These are phyloP conservation scores for Alternaria sp. DNA, from an alignment of 2,329 filamentous ascomycete species.

Conservation along the genomic window DNA sequence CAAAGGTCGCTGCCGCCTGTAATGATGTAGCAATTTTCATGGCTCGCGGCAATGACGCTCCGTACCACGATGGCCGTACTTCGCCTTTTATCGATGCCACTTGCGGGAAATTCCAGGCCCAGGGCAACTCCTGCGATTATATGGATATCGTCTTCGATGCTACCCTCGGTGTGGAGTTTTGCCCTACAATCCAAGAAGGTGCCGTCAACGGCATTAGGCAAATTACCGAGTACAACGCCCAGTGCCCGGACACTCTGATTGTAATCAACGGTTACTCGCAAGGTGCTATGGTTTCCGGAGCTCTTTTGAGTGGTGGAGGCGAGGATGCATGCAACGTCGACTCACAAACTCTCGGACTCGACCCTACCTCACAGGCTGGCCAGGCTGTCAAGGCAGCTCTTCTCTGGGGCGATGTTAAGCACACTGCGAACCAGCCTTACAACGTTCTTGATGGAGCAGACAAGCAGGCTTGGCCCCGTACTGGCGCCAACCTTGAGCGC, in stretches of 20 bases:
- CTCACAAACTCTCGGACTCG: slow-evolving; percentile 4
- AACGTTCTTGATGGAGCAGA: slow-evolving; percentile 17
- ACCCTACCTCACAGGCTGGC: slow-evolving; percentile 5
- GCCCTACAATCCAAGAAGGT: slow-evolving; percentile 15
- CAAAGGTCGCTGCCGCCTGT: slow-evolving; percentile 11
- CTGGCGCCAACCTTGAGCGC: slow-evolving; percentile 10
- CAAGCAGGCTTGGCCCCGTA: slow-evolving; percentile 14
- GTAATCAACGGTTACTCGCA: slow-evolving; percentile 16
- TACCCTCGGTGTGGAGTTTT: slow-evolving; percentile 6
- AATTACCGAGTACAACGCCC: slow-evolving; percentile 16
- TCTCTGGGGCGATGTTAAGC: slow-evolving; percentile 15
- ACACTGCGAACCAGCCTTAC: slow-evolving; percentile 13
- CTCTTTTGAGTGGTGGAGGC: slow-evolving; percentile 13
- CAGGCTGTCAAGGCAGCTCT: slow-evolving; percentile 13
- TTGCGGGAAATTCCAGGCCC: slow-evolving; percentile 11
- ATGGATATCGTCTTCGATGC: slow-evolving; percentile 15
- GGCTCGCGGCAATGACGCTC: slow-evolving; percentile 16
- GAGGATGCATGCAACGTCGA: slow-evolving; percentile 13
- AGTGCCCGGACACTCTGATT: slow-evolving; percentile 10
- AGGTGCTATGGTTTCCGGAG: slow-evolving; percentile 11
- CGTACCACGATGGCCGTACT: slow-evolving; percentile 14
- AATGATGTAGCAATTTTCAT: slow-evolving; percentile 15
- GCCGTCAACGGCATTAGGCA: slow-evolving; percentile 11
- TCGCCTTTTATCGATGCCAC: slow-evolving; percentile 10
- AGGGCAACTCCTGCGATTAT: slow-evolving; percentile 13